A percentile compares a stretch with the other conserved stretches of the same genome.
Conservation (phyloP, 2,329 filamentous ascomycete genomes). For the Tetracladium maxilliforme region DNA sequence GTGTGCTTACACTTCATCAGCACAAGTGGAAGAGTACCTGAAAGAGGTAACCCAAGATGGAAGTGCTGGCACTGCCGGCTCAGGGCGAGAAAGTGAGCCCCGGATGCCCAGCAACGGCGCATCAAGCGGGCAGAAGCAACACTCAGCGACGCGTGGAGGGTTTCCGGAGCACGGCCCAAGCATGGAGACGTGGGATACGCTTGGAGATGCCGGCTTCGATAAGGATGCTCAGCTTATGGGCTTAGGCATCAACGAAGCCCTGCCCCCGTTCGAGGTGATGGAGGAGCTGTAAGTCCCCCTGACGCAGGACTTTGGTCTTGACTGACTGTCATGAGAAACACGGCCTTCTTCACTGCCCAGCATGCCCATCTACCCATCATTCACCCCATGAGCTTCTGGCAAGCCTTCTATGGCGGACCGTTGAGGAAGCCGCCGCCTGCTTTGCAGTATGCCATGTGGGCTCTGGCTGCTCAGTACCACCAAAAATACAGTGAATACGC, state of each 20-base stretch:
- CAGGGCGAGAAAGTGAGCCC: constrained; percentile 12
- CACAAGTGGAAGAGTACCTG: constrained; percentile 69
- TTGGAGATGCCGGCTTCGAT: constrained; percentile 5
- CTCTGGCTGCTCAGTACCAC: constrained; percentile 56
- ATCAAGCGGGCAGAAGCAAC: constrained; percentile 8
- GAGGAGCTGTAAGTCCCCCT: constrained; percentile 55
- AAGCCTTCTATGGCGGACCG: constrained; percentile 56
- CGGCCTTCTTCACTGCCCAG: constrained; percentile 61
- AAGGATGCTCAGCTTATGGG: constrained; percentile 45
- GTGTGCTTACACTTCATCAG: constrained; percentile 23
- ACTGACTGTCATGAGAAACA: constrained; percentile 32
- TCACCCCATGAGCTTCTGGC: constrained; percentile 61
- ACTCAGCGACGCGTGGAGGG: neutral
- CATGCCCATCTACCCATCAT: constrained; percentile 64
- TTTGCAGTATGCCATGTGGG: constrained; percentile 79
- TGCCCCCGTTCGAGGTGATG: constrained; percentile 66
- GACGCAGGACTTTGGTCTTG: constrained; percentile 7
- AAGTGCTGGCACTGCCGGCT: constrained; percentile 10
- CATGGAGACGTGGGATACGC: constrained; percentile 10
- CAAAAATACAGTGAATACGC: constrained; percentile 60
- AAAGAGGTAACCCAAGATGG: constrained; percentile 42
- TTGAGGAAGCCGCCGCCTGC: constrained; percentile 69
- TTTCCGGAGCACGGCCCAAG: constrained; percentile 2
- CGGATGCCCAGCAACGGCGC: constrained; percentile 7
- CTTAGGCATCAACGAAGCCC: constrained; percentile 65